Base-by-base conservation (phyloP, 1,284 basidiomycete species). In the Ceratobasidium sp. region DNA sequence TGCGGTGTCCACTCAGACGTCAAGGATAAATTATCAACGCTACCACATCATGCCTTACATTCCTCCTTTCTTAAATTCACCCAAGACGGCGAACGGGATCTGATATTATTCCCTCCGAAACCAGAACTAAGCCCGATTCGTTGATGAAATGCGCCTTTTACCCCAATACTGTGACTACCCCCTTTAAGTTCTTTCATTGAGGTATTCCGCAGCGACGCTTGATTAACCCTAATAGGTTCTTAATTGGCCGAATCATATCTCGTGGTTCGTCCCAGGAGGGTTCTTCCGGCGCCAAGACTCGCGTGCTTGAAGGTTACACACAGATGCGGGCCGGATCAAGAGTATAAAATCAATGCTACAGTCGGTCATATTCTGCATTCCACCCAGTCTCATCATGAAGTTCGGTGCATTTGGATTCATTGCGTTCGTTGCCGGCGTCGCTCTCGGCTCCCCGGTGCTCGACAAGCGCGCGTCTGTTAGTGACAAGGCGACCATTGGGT, bases 401-500 rank as follows among this genome's bases (percentile, higher is more conserved):
- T 41, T 62, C 13, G 34, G 22, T 39, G 14, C 37, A n/a, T 31
- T 51, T 5, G 29, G 27, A 37, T 19, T 68, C 24, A 11, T 68
- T 19, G 51, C 51, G n/a, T 41, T 56, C 16, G 49, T 9, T 7
- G 29, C 65, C 13, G 53, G 65, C 11, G 22, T 66, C 37, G 65
- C 56, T 53, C 7, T 68, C 5, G 48, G 27, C 49, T 37, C 19
- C 31, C 51, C 34, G 16, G 31, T n/a, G 27, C 27, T 49, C 24
- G 65, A 24, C 24, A 68, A 56, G 29, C 65, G 51, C 2, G 65
- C 65, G 31, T 22, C 31, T n/a, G 19, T 68, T 22, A 68, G 29
- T 19, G 65, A 68, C 39, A 34, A 39, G 9, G 65, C 65, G 1
- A 68, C n/a, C 22, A 56, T 68, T 39, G 65, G 65, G 27, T 68